Conservation (phyloP, 192 early-diverging fungal species). For the Coemansia interrupta region DNA sequence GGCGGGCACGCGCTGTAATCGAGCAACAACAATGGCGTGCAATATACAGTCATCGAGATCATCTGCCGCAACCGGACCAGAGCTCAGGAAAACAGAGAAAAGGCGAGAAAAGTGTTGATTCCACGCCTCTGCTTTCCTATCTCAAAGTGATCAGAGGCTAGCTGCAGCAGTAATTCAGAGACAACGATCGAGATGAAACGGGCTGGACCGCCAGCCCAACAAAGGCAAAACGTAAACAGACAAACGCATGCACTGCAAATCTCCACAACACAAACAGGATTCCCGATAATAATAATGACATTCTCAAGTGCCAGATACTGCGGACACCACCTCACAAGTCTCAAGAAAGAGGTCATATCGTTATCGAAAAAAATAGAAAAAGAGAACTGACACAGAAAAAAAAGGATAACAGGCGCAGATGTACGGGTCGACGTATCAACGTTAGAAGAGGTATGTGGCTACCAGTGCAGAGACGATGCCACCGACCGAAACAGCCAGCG, state of each 20-base stretch:
- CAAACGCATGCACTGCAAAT: background rate
- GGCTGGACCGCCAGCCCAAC: background rate
- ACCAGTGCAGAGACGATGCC: constrained; percentile 29
- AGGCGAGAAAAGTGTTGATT: too few relatives aligned
- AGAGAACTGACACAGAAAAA: constrained; percentile 1
- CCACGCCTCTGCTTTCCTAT: too few relatives aligned
- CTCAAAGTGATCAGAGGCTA: too few relatives aligned
- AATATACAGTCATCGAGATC: background rate
- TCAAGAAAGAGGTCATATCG: background rate
- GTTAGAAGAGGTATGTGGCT: constrained; percentile 30
- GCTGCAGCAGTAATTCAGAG: too few relatives aligned
- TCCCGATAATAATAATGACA: background rate
- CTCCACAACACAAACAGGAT: background rate
- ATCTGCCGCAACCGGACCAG: too few relatives aligned
- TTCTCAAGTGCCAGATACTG: background rate
- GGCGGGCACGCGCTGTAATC: background rate
- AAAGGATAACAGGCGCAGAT: background rate
- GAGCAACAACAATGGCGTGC: background rate
- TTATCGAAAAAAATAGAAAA: background rate
- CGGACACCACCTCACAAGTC: background rate
- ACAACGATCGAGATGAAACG: background rate
- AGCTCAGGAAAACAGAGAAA: too few relatives aligned
- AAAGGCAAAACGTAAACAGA: background rate
- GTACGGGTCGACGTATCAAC: background rate
- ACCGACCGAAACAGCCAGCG: constrained; percentile 24